Base-by-base conservation (phyloP, 2,329 filamentous ascomycete species). In the Colletotrichum plurivorum region DNA sequence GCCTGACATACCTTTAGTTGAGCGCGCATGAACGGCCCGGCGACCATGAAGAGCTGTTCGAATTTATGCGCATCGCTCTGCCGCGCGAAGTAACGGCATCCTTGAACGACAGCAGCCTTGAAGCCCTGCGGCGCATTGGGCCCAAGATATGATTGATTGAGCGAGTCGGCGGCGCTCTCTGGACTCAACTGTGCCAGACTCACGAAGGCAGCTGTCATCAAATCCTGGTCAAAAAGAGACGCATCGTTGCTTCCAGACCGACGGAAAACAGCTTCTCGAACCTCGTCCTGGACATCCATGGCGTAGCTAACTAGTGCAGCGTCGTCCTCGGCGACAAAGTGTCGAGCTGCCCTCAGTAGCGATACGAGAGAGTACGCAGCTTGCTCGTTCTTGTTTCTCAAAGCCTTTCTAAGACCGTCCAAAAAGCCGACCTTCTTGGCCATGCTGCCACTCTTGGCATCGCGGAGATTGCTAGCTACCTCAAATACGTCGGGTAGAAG, bases 401-500 rank as follows among this genome's bases (percentile, higher is more conserved):
- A 78, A 20, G 88, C 83, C 75, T 92, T 93, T 73, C 88, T 84
- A 13, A 92, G 77, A 49, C 84, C 84, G 69, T 92, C 90, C 16
- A 93, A 80, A 72, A 92, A 92, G 3, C 86, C 84, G 6, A 91
- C 87, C 74, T 91, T 92, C 78, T 92, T 93, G 16, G 86, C 83
- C 77, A 92, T 87, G 73, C 87, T 85, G 63, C 84, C 84, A 72
- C 86, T 88, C 76, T 90, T 92, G 36, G 85, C 85, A 71, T 92
- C 89, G 67, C 89, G 85, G 76, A 92, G 82, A 76, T 90, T 90
- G 77, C 89, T 91, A 27, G 90, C 90, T 41, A 92, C 89, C 77
- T 92, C 89, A 72, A 93, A 93, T 6, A 92, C 88, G 72, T 93
- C 90, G 4, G 90, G 90, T 9, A 92, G 80, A 9, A 93, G 82